Percentiles rank a stretch among this genome's conserved stretches.
Evolutionary conservation across 2,329 filamentous ascomycete genomes (phyloP).

Genomic region (Coleophoma crateriformis): DNA sequence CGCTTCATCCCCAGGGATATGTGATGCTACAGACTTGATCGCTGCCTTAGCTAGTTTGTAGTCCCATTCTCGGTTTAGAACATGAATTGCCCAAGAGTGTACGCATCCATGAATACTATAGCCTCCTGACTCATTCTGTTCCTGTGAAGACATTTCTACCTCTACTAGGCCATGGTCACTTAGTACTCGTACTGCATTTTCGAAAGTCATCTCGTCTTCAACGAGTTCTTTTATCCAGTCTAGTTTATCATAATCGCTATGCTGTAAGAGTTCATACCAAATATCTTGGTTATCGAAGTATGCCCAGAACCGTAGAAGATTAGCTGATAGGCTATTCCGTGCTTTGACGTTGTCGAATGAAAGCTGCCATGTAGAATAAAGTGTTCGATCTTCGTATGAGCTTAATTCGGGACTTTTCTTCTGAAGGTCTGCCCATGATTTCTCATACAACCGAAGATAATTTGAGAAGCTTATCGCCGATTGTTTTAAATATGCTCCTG

Average conservation of each 20-base stretch:
- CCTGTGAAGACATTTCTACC: slow-evolving; percentile 11
- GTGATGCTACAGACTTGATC: slow-evolving; percentile 9
- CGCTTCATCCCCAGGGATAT: slow-evolving; percentile 1
- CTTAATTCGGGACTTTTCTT: slow-evolving; percentile 25
- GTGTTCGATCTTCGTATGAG: slow-evolving; percentile 31
- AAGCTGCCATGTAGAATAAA: slow-evolving; percentile 35
- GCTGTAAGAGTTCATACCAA: slow-evolving; percentile 37
- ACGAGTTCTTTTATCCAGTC: slow-evolving; percentile 14
- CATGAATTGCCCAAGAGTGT: slow-evolving; percentile 13
- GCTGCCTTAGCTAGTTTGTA: slow-evolving; percentile 5
- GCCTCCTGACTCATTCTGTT: slow-evolving; percentile 1
- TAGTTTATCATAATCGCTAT: slow-evolving; percentile 7
- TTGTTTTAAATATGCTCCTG: slow-evolving; percentile 37
- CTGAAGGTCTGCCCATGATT: slow-evolving; percentile 31
- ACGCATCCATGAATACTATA: slow-evolving; percentile 13
- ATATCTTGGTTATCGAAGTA: slow-evolving; percentile 37
- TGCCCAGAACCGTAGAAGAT: slow-evolving; percentile 35
- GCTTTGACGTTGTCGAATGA: slow-evolving; percentile 31
- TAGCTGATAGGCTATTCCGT: slow-evolving; percentile 17
- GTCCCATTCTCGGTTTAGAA: slow-evolving; percentile 10
- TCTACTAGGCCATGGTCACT: slow-evolving; percentile 17
- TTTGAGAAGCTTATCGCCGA: slow-evolving; percentile 32
- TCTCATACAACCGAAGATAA: slow-evolving; percentile 34
- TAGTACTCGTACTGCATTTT: slow-evolving; percentile 25
- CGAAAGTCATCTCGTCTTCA: slow-evolving; percentile 14